phyloP scores from a whole-genome alignment of 345 rosid genomes.

The Eucalyptus erythrocorys region DNA sequence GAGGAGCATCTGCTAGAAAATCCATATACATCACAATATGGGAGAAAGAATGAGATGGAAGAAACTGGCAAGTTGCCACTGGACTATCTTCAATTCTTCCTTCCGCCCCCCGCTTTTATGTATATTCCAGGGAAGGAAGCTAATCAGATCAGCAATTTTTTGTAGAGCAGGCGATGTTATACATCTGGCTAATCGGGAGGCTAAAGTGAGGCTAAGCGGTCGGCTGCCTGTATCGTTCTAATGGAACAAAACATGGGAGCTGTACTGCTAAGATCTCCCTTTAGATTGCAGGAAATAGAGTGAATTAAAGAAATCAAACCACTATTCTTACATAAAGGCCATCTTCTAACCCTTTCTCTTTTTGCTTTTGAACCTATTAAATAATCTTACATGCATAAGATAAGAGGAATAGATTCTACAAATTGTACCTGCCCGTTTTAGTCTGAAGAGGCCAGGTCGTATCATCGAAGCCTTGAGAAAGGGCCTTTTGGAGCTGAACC shows the following conservation, averaged over 20 bases:
- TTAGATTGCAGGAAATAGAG: neutral
- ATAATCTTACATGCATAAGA: neutral
- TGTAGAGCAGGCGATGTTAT: neutral
- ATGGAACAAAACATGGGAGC: neutral
- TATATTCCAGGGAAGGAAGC: neutral
- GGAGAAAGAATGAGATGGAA: neutral
- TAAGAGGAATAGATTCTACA: neutral
- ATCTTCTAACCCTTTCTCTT: neutral
- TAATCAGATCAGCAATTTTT: neutral
- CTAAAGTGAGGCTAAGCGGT: neutral
- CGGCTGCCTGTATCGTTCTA: neutral
- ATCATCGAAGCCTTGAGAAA: slow-evolving; percentile 72
- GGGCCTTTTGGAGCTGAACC: slow-evolving; percentile 66
- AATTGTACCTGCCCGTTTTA: slow-evolving; percentile 63
- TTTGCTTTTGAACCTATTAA: neutral
- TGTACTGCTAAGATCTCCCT: neutral
- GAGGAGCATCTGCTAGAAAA: neutral
- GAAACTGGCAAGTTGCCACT: neutral
- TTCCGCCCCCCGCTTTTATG: neutral
- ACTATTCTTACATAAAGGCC: neutral
- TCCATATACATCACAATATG: neutral
- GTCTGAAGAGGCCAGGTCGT: slow-evolving; percentile 66
- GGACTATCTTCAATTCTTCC: neutral
- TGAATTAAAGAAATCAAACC: neutral
- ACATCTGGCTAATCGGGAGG: neutral